Evolutionary conservation across 805 yeast genomes (phyloP), one percentile per base, ranked within the genome.

Genomic region (Kodamaea nitidulidarum): DNA sequence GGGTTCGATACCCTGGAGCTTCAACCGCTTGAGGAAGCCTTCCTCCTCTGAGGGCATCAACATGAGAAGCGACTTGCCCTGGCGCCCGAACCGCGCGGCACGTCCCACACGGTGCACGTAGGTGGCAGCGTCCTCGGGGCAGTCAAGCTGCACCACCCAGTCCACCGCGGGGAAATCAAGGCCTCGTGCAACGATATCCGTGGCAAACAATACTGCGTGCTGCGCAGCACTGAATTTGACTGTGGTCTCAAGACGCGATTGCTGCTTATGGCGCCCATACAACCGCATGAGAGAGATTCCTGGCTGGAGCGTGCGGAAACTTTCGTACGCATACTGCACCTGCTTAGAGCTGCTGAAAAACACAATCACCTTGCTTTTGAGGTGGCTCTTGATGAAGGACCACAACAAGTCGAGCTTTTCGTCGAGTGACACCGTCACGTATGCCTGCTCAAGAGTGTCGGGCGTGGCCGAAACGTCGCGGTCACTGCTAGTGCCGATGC

Each of bases 91-190:
- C 44, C 96, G 71, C 2, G 96, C 96, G 40, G 84, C 79, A 58
- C 96, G 76, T 2, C 96, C 96, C 7, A 85, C 96, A 54, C 96
- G 71, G 52, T 88, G 96, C 38, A 88, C 85, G 60, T 88, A 88
- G 0, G 96, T 88, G 21, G 88, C 87, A 2, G 79, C 74, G 59
- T 86, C 95, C 56, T 88, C 96, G 0, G 96, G 96, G 51, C 95
- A 85, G 56, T 88, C 96, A 1, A 87, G 73, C 58, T 88, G 96
- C 7, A 88, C 70, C n/a, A 88, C 95, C 96, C 96, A 88, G 55
- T 88, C 95, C 36, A 88, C 85, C 4, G 90, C 85, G 0, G 96
- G 96, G 61, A 88, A 87, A 59, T 88, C 96, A 29, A 88, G 75
- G 12, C 96, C 96, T 57, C 96, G 70, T 1, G 96, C 95, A 9